Evolutionary conservation across 768 basidiomycete species (phyloP).

Genomic region (Mycena epipterygia): DNA sequence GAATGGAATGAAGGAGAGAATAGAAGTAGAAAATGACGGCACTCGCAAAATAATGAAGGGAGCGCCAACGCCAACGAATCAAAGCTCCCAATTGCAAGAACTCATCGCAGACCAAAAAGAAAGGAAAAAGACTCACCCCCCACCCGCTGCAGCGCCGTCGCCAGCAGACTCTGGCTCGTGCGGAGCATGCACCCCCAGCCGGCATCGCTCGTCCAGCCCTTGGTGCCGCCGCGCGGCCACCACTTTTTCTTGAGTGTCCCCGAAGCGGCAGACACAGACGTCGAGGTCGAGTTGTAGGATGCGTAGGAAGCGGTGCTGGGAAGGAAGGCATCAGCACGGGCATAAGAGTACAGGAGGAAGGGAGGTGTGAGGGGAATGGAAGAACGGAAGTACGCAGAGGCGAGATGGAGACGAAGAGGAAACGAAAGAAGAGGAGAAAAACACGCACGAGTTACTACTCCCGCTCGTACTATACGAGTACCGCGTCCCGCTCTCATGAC

Average conservation of each 20-base stretch:
- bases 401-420: not conserved
- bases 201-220: constrained; percentile 6
- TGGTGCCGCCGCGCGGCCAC: constrained; percentile 7
- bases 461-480: too few relatives aligned
- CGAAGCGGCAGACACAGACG: not conserved
- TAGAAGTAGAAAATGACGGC: too few relatives aligned
- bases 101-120: not conserved
- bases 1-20: too few relatives aligned
- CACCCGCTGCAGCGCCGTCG: constrained; percentile 12
- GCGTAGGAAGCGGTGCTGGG: not conserved
- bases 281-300: too few relatives aligned
- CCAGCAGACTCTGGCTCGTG: constrained; percentile 6
- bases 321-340: too few relatives aligned
- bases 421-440: not conserved
- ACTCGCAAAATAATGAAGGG: too few relatives aligned
- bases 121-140: not conserved
- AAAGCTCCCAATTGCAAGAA: too few relatives aligned
- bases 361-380: too few relatives aligned
- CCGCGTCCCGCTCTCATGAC: too few relatives aligned
- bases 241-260: constrained; percentile 10
- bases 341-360: too few relatives aligned
- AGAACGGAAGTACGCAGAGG: not conserved
- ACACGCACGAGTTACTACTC: not conserved
- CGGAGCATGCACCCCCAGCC: constrained; percentile 12
- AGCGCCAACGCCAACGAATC: too few relatives aligned